Conservation (phyloP, 164 flowering plant species). For the Macadamia tetraphylla region DNA sequence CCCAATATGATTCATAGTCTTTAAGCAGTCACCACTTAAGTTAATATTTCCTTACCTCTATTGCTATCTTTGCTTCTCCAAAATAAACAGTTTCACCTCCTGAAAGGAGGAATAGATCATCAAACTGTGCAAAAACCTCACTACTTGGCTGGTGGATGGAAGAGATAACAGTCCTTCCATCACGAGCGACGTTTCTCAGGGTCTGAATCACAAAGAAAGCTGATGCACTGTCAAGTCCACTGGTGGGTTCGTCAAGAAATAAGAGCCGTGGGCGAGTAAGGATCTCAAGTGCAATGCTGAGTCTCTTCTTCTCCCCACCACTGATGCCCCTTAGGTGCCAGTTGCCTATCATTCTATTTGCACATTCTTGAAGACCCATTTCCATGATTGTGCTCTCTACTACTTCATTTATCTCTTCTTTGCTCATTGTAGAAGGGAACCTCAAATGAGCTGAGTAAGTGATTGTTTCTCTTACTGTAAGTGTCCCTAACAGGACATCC, state of each 20-base stretch:
- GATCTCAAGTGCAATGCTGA: conserved; percentile 66
- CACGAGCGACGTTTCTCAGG: conserved; percentile 47
- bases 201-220: conserved; percentile 68
- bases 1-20: no score
- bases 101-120: conserved; percentile 65
- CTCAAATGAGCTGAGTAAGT: conserved; percentile 62
- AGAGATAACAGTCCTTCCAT: conserved; percentile 62
- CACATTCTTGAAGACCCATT: conserved; percentile 72
- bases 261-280: conserved; percentile 54
- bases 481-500: conserved; percentile 60
- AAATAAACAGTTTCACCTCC: conserved; percentile 67
- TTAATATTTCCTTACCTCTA: conserved; percentile 34
- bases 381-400: conserved; percentile 54
- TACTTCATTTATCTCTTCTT: conserved; percentile 32
- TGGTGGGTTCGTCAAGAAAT: conserved; percentile 80
- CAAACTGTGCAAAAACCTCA: conserved; percentile 73
- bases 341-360: conserved; percentile 57
- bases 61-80: conserved; percentile 63
- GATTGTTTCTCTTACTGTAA: conserved; percentile 67
- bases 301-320: conserved; percentile 79
- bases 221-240: conserved; percentile 76
- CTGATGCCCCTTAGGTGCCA: conserved; percentile 78
- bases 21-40: no score
- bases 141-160: conserved; percentile 90
- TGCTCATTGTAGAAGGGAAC: conserved; percentile 45